Evolutionary conservation across 768 basidiomycete genomes (phyloP).

Genomic region (Kwoniella shandongensis): DNA sequence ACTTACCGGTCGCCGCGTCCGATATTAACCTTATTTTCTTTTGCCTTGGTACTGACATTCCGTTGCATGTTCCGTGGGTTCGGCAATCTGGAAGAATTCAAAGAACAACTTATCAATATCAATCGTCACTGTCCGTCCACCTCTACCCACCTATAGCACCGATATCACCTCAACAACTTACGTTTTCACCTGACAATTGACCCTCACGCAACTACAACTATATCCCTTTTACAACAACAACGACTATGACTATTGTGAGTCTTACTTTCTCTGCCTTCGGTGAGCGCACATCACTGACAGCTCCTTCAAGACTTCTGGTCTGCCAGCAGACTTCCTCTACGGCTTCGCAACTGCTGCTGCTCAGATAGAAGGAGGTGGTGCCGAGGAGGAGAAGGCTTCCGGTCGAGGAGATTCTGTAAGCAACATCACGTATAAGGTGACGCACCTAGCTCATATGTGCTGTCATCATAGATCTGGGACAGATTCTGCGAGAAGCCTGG

Average conservation of each 20-base stretch:
- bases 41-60: too few species aligned
- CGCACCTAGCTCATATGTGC: not conserved
- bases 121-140: too few species aligned
- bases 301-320: constrained; percentile 3
- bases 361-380: constrained; percentile 71
- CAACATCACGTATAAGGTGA: not conserved
- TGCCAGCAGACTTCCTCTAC: constrained; percentile 33
- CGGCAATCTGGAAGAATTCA: too few species aligned
- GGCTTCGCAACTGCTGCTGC: constrained; percentile 61
- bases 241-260: not conserved
- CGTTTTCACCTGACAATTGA: too few species aligned
- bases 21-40: too few species aligned
- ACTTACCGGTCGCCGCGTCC: too few species aligned
- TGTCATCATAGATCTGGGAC: constrained; percentile 61
- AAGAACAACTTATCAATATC: too few species aligned
- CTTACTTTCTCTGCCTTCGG: not conserved
- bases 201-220: too few species aligned
- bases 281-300: not conserved
- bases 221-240: too few species aligned
- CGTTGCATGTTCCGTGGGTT: too few species aligned
- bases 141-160: too few species aligned
- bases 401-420: constrained; percentile 34
- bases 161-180: too few species aligned
- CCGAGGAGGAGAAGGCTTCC: constrained; percentile 37
- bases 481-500: constrained; percentile 67